These are phyloP conservation scores for Hygrocybe coccinea DNA, from an alignment of 768 basidiomycete species.

Conservation along the genomic window DNA sequence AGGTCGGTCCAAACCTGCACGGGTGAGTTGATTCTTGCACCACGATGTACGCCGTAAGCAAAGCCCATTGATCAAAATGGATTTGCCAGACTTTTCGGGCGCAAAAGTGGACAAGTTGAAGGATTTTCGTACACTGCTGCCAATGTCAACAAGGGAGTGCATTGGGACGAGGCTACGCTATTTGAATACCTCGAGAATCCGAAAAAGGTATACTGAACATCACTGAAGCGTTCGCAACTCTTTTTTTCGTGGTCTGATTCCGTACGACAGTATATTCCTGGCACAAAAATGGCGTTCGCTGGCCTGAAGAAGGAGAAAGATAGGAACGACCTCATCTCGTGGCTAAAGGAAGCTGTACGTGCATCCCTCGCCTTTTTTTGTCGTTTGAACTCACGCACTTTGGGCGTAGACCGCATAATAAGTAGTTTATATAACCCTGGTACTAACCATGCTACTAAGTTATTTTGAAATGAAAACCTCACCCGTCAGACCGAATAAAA, in stretches of 20 bases:
- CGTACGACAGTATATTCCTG: conserved; percentile 78
- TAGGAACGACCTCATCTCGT: conserved; percentile 88
- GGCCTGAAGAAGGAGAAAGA: conserved; percentile 99
- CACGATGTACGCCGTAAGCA: neutral
- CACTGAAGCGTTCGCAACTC: too few species aligned
- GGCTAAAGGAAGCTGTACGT: conserved; percentile 70
- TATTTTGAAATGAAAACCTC: too few species aligned
- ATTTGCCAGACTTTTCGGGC: conserved; percentile 63
- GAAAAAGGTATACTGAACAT: conserved; percentile 88
- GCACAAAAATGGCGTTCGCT: conserved; percentile 98
- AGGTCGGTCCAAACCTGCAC: conserved; percentile 93
- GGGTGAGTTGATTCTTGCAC: conserved; percentile 50
- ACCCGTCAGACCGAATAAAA: too few species aligned
- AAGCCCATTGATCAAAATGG: neutral
- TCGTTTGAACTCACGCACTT: neutral
- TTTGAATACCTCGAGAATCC: conserved; percentile 97
- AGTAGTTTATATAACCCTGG: too few species aligned
- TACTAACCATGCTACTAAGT: too few species aligned
- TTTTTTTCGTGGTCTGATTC: too few species aligned
- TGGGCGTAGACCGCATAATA: neutral
- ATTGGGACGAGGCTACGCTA: conserved; percentile 82
- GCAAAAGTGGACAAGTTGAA: conserved; percentile 79
- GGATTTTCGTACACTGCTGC: conserved; percentile 91
- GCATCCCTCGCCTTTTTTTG: neutral
- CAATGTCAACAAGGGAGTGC: conserved; percentile 90